These are phyloP conservation scores for Fusarium nelsonii DNA, from an alignment of 2,329 filamentous ascomycete species.

Conservation along the genomic window DNA sequence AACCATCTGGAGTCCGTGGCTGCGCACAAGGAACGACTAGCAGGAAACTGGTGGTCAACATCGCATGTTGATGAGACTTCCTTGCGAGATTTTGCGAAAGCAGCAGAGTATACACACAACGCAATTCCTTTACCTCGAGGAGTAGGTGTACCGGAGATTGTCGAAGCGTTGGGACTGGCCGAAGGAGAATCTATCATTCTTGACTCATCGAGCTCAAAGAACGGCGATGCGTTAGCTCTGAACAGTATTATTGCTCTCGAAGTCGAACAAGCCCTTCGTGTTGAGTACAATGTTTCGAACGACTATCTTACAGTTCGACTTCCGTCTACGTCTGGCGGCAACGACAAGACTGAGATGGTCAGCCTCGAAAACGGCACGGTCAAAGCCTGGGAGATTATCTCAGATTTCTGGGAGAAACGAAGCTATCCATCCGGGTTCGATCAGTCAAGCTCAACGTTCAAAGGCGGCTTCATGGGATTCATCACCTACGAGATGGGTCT, in stretches of 20 bases:
- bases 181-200: conserved; percentile 65
- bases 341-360: conserved; percentile 29
- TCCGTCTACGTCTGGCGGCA: conserved; percentile 25
- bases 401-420: conserved; percentile 57
- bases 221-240: conserved; percentile 58
- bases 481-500: conserved; percentile 88
- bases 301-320: conserved; percentile 51
- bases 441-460: conserved; percentile 66
- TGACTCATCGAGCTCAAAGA: conserved; percentile 69
- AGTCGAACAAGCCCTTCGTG: conserved; percentile 65
- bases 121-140: conserved; percentile 60
- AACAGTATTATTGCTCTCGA: conserved; percentile 81
- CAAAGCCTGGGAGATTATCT: conserved; percentile 65
- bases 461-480: conserved; percentile 87
- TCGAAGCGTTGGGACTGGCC: conserved; percentile 61
- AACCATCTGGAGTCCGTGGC: conserved; percentile 43
- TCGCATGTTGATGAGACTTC: not conserved
- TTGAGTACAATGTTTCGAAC: conserved; percentile 70
- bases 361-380: conserved; percentile 47
- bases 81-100: conserved; percentile 32
- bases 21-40: conserved; percentile 22
- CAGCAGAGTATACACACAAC: conserved; percentile 54
- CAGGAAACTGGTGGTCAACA: conserved; percentile 29
- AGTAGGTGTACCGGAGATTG: conserved; percentile 66
- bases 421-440: conserved; percentile 40